phyloP scores from a whole-genome alignment of 805 yeast genomes.

The Alloascoidea africana region DNA sequence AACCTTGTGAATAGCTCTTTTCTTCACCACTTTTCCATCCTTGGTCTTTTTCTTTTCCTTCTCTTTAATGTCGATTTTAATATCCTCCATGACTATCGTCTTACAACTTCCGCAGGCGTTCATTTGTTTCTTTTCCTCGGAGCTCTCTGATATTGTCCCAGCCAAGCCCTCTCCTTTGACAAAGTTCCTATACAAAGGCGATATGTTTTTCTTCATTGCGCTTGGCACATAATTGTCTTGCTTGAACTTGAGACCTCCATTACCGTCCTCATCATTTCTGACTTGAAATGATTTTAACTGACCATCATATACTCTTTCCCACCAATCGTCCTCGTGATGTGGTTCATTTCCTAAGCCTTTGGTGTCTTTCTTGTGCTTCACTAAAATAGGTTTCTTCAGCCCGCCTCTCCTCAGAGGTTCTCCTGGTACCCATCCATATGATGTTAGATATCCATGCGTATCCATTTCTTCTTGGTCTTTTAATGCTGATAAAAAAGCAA shows the following conservation, averaged over 20 bases:
- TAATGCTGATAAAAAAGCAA: too few species aligned
- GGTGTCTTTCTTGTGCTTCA: conserved; percentile 78
- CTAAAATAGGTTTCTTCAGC: conserved; percentile 69
- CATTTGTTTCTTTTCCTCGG: conserved; percentile 4
- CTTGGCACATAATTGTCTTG: conserved; percentile 34
- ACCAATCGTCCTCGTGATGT: conserved; percentile 68
- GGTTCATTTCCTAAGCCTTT: conserved; percentile 78
- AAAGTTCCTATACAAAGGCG: conserved; percentile 77
- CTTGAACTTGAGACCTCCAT: conserved; percentile 30
- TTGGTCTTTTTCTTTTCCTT: too few species aligned
- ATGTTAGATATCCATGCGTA: conserved; percentile 51
- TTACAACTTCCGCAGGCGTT: too few species aligned
- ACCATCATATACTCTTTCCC: conserved; percentile 94
- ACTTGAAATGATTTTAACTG: conserved; percentile 72
- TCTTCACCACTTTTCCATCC: too few species aligned
- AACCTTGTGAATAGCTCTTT: too few species aligned
- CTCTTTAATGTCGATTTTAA: too few species aligned
- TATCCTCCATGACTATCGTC: too few species aligned
- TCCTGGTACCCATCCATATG: conserved; percentile 90
- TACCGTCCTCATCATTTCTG: conserved; percentile 12
- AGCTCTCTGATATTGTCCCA: conserved; percentile 34
- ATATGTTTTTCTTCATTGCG: conserved; percentile 32
- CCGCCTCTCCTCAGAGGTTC: conserved; percentile 74
- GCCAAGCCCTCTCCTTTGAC: conserved; percentile 74
- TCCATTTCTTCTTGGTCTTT: too few species aligned